Conservation (phyloP, 768 basidiomycete genomes). For the Exsudoporus frostii region DNA sequence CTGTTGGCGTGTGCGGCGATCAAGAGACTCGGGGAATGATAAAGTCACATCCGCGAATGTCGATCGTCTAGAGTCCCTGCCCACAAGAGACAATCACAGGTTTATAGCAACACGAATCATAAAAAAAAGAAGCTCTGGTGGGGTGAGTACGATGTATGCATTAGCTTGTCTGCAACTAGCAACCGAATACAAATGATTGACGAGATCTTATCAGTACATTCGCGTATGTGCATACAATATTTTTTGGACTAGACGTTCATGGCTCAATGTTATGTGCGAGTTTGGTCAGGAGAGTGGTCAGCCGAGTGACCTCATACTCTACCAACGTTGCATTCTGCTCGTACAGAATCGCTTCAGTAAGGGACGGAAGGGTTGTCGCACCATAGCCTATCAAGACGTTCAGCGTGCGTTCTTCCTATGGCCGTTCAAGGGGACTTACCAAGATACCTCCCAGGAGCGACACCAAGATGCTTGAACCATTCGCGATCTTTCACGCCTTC, state of each 20-base stretch:
- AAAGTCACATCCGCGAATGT: too few species aligned
- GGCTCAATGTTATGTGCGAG: constrained; percentile 39
- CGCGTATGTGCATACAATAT: background rate
- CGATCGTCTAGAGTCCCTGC: too few species aligned
- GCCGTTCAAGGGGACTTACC: constrained; percentile 41
- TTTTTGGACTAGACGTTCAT: constrained; percentile 3
- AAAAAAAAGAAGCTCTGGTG: too few species aligned
- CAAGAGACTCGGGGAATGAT: too few species aligned
- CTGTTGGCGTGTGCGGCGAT: too few species aligned
- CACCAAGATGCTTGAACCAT: constrained; percentile 84
- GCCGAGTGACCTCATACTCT: constrained; percentile 54
- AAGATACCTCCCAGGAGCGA: constrained; percentile 84
- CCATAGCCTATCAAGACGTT: constrained; percentile 57
- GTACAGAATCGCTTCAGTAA: constrained; percentile 72
- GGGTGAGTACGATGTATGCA: too few species aligned
- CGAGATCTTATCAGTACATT: too few species aligned
- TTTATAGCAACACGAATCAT: too few species aligned
- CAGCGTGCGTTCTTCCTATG: background rate
- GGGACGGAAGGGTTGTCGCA: constrained; percentile 77
- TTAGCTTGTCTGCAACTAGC: background rate
- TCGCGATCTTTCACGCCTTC: constrained; percentile 75
- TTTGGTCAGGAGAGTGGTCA: constrained; percentile 51
- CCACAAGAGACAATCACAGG: too few species aligned
- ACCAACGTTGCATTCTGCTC: constrained; percentile 65
- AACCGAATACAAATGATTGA: too few species aligned